Percentiles rank a stretch among this genome's conserved stretches.
Conservation (phyloP, 1,284 basidiomycete genomes). For the Gymnopus androsaceus region DNA sequence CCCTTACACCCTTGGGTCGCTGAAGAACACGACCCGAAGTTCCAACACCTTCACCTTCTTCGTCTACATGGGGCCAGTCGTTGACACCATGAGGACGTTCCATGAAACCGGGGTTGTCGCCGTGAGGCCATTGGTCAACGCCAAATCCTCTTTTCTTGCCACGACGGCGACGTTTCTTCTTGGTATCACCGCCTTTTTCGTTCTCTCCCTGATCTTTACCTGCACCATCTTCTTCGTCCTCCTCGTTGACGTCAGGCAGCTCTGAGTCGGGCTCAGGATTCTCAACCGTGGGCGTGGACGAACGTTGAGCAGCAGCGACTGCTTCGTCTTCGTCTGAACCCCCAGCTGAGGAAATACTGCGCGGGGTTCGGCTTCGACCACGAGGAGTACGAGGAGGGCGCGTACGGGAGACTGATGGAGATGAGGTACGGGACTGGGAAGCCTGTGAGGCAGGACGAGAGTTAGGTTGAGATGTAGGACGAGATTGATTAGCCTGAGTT, state of each 20-base stretch:
- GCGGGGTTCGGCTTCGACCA: conserved; percentile 1
- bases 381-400: neutral
- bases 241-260: neutral
- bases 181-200: neutral
- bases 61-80: conserved; percentile 2
- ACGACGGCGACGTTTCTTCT: neutral
- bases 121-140: conserved; percentile 8
- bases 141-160: neutral
- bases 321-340: neutral
- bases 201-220: too few relatives aligned
- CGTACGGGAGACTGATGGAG: neutral
- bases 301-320: too few relatives aligned
- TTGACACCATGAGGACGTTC: neutral
- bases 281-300: neutral
- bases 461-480: too few relatives aligned
- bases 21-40: neutral
- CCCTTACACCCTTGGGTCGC: neutral
- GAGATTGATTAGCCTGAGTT: too few relatives aligned
- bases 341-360: neutral
- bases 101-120: conserved; percentile 5
- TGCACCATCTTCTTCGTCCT: neutral
- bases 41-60: neutral
- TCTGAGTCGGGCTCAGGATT: neutral
- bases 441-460: neutral
- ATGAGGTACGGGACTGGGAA: neutral